Conservation (phyloP, 1,284 basidiomycete genomes). For the Gymnopus androsaceus region DNA sequence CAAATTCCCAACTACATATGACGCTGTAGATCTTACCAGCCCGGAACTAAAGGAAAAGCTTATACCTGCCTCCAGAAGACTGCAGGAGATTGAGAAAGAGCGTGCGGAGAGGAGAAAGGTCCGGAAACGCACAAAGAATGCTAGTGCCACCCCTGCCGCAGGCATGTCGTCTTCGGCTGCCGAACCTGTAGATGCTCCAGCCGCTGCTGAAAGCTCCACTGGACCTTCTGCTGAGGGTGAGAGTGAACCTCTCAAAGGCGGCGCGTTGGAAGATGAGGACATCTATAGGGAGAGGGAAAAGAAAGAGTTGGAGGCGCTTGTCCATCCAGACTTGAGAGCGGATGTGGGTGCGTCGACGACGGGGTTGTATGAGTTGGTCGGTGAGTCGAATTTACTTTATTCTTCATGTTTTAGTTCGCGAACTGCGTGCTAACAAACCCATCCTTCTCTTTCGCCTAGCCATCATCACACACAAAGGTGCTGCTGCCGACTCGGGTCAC, state of each 20-base stretch:
- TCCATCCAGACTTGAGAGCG: slow-evolving; percentile 62
- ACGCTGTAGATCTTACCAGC: slow-evolving; percentile 82
- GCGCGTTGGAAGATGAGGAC: slow-evolving; percentile 56
- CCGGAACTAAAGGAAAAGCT: slow-evolving; percentile 78
- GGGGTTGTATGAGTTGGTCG: slow-evolving; percentile 85
- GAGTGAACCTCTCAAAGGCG: slow-evolving; percentile 26
- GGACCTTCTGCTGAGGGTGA: slow-evolving; percentile 28
- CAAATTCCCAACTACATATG: slow-evolving; percentile 88
- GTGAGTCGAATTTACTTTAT: slow-evolving; percentile 42
- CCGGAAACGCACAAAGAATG: slow-evolving; percentile 25
- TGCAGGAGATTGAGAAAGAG: slow-evolving; percentile 83
- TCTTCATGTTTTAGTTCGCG: neutral
- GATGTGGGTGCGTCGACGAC: slow-evolving; percentile 76
- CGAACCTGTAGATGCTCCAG: slow-evolving; percentile 21
- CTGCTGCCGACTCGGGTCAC: slow-evolving; percentile 91
- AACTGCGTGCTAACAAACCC: no score
- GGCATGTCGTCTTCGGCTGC: slow-evolving; percentile 26
- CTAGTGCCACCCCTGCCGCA: slow-evolving; percentile 27
- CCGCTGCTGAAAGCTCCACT: slow-evolving; percentile 26
- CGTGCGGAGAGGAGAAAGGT: slow-evolving; percentile 66
- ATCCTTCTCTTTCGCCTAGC: slow-evolving; percentile 42
- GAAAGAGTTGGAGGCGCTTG: slow-evolving; percentile 35
- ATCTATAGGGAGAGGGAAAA: slow-evolving; percentile 45
- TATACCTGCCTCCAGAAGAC: slow-evolving; percentile 67
- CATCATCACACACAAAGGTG: slow-evolving; percentile 96